Evolutionary conservation across 176 grass and related monocot genomes (phyloP).

Genomic region (Juncus inflexus): DNA sequence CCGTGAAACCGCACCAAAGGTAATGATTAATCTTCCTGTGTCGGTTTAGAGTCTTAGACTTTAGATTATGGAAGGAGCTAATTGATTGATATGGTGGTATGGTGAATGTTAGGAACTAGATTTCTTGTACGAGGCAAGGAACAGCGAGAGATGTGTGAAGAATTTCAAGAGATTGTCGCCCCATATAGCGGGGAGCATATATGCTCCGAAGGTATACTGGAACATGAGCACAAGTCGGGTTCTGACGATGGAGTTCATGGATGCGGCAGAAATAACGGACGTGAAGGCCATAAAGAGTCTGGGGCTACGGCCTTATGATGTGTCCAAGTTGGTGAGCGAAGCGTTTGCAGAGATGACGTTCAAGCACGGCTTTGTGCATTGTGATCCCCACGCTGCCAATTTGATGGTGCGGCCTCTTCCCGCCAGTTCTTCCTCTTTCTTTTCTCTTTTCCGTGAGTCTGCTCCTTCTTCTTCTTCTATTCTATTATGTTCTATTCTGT

Average conservation of each 20-base stretch:
- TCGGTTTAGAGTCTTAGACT: slow-evolving; percentile 6
- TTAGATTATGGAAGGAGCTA: not conserved
- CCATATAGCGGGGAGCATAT: slow-evolving; percentile 65
- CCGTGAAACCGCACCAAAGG: slow-evolving; percentile 85
- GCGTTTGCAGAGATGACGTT: slow-evolving; percentile 97
- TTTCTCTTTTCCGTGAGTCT: not conserved
- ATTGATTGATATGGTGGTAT: no score
- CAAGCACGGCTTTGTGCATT: slow-evolving; percentile 99
- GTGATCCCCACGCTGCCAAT: slow-evolving; percentile 97
- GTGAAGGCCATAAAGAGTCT: slow-evolving; percentile 56
- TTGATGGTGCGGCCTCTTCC: slow-evolving; percentile 87
- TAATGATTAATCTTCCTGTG: slow-evolving; percentile 19
- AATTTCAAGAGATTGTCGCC: slow-evolving; percentile 86
- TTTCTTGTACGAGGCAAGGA: slow-evolving; percentile 83
- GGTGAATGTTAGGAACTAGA: slow-evolving; percentile 56
- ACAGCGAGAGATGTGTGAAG: slow-evolving; percentile 74
- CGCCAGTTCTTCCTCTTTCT: slow-evolving; percentile 1
- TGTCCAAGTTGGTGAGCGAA: slow-evolving; percentile 85
- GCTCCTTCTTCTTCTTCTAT: not conserved
- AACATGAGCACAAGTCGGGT: slow-evolving; percentile 73
- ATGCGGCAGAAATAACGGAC: slow-evolving; percentile 91
- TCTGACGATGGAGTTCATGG: slow-evolving; percentile 96
- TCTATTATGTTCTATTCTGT: not conserved
- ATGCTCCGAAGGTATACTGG: slow-evolving; percentile 85
- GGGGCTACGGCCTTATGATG: slow-evolving; percentile 65